These are phyloP conservation scores for Tolypocladium ophioglossoides DNA, from an alignment of 2,329 filamentous ascomycete species.

Conservation along the genomic window DNA sequence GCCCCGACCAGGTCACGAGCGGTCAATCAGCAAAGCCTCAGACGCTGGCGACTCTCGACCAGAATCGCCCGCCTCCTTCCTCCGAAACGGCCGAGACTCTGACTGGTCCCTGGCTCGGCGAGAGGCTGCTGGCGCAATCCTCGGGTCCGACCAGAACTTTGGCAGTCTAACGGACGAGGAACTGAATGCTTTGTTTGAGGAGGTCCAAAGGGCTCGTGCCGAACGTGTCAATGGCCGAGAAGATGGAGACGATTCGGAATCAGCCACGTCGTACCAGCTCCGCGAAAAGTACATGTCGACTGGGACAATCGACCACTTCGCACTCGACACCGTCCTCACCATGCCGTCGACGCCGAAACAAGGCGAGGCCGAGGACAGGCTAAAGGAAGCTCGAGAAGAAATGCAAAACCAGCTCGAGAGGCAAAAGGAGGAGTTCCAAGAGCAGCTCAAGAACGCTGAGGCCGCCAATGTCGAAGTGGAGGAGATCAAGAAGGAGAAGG, in stretches of 20 bases:
- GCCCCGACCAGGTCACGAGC: constrained; percentile 52
- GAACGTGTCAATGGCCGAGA: constrained; percentile 62
- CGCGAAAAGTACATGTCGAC: constrained; percentile 94
- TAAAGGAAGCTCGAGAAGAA: constrained; percentile 67
- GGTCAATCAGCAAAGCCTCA: constrained; percentile 70
- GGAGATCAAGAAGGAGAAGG: constrained; percentile 74
- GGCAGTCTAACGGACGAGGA: constrained; percentile 87
- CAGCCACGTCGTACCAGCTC: constrained; percentile 74
- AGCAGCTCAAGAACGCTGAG: constrained; percentile 66
- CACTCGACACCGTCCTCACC: constrained; percentile 84
- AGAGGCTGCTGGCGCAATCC: constrained; percentile 83
- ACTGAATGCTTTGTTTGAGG: constrained; percentile 84
- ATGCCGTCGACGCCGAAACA: constrained; percentile 87
- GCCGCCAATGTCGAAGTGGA: constrained; percentile 69
- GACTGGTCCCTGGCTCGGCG: constrained; percentile 92
- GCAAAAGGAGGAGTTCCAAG: constrained; percentile 74
- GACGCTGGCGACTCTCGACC: constrained; percentile 70
- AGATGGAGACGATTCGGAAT: constrained; percentile 83
- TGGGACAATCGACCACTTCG: constrained; percentile 92
- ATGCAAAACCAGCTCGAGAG: constrained; percentile 75
- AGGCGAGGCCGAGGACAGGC: constrained; percentile 62
- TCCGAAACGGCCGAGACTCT: constrained; percentile 61
- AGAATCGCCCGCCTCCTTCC: constrained; percentile 64
- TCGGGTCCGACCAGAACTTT: constrained; percentile 88
- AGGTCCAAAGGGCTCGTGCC: constrained; percentile 80